Evolutionary conservation across 2,329 filamentous ascomycete genomes (phyloP).

Genomic region (Amauroascus verrucosus): DNA sequence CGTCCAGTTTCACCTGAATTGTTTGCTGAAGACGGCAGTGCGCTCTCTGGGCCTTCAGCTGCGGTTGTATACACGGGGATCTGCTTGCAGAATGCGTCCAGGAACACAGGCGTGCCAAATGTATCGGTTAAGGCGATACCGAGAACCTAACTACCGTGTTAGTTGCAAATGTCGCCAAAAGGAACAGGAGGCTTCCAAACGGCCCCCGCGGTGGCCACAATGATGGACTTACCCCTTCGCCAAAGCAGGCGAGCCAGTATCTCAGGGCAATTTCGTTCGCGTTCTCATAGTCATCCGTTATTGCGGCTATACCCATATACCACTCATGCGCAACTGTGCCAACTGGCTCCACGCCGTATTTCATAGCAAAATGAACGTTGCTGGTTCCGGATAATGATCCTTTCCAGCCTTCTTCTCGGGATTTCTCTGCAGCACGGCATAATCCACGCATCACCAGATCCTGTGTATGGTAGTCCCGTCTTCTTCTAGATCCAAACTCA

Average conservation of each 20-base stretch:
- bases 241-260: slow-evolving; percentile 89
- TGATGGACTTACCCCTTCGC: slow-evolving; percentile 49
- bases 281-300: slow-evolving; percentile 70
- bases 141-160: slow-evolving; percentile 45
- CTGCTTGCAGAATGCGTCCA: slow-evolving; percentile 68
- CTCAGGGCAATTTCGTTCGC: slow-evolving; percentile 76
- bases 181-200: too few species aligned
- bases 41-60: slow-evolving; percentile 31
- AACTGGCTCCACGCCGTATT: slow-evolving; percentile 71
- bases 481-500: slow-evolving; percentile 82
- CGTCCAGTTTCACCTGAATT: slow-evolving; percentile 31
- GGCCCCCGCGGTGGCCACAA: background rate
- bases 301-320: slow-evolving; percentile 97
- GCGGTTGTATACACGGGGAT: slow-evolving; percentile 41
- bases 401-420: slow-evolving; percentile 50
- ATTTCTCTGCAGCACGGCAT: slow-evolving; percentile 65
- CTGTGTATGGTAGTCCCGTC: slow-evolving; percentile 90
- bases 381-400: slow-evolving; percentile 81
- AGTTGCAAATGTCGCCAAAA: too few species aligned
- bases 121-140: slow-evolving; percentile 91
- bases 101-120: slow-evolving; percentile 83
- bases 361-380: slow-evolving; percentile 95
- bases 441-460: slow-evolving; percentile 82
- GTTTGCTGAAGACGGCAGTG: slow-evolving; percentile 31
- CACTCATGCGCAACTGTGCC: slow-evolving; percentile 94